Evolutionary conservation across 257 asterid genomes (phyloP), one percentile per base, ranked within the genome.

Genomic region (Ligustrum vulgare): DNA sequence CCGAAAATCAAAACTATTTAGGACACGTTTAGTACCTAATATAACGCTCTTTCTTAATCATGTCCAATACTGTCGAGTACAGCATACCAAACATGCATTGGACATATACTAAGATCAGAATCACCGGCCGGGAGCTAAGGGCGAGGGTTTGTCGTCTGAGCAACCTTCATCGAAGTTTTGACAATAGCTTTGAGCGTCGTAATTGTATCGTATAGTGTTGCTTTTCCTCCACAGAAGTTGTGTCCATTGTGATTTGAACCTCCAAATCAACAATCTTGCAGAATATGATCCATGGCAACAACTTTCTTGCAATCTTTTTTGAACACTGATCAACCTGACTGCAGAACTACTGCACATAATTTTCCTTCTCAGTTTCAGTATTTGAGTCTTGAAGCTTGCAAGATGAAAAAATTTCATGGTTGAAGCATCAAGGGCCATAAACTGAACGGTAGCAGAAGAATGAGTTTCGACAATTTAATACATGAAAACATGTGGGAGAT

Each of bases 111-210:
- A 37, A 25, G 56, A 70, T 22, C 8, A 33, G 47, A 16, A 36
- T 71, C 39, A 70, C 28, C 76, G 69, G n/a, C n/a, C n/a, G 32
- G 89, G 93, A 80, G 81, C 88, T 63, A 83, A 80, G 65, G 90
- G 91, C 16, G 87, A 84, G 18, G 73, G 78, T 64, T 71, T 82
- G 28, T 84, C 88, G 51, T 77, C 71, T 15, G 70, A 79, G 31
- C 79, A 70, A 36, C 90, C 93, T 39, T 85, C 85, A 64, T 89
- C 93, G 54, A 87, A 89, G 84, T 87, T 89, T 72, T 79, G 85
- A 65, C 80, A 82, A 77, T 89, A 89, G 72, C 91, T 89, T 39
- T 75, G 76, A 47, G 89, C 82, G 64, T 87, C 91, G 28, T 89
- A 89, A 72, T 70, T 87, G 80, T 76, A 85, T 73, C 83, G 64